Evolutionary conservation across 1,139 yeast species (phyloP).

Genomic region (Wickerhamomyces sp.): DNA sequence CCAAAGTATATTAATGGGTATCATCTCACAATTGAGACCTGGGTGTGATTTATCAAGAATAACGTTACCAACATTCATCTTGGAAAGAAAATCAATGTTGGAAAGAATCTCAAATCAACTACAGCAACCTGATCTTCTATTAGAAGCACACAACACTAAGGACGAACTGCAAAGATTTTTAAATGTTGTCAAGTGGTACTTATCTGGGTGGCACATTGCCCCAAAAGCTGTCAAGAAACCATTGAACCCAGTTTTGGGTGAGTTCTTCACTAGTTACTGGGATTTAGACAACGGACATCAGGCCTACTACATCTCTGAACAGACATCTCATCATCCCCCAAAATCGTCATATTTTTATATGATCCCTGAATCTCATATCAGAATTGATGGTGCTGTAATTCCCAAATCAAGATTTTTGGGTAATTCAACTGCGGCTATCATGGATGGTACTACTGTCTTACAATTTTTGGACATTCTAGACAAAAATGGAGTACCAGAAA

Average conservation of each 20-base stretch:
- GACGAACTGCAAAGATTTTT: slow-evolving; percentile 69
- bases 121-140: slow-evolving; percentile 71
- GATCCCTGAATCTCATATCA: slow-evolving; percentile 73
- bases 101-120: slow-evolving; percentile 91
- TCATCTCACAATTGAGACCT: slow-evolving; percentile 86
- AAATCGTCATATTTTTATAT: slow-evolving; percentile 88
- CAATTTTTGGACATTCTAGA: slow-evolving; percentile 61
- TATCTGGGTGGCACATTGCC: slow-evolving; percentile 96
- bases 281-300: slow-evolving; percentile 64
- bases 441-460: slow-evolving; percentile 85
- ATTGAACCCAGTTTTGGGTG: slow-evolving; percentile 90
- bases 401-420: slow-evolving; percentile 90
- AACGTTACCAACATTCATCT: slow-evolving; percentile 89
- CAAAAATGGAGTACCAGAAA: slow-evolving; percentile 45
- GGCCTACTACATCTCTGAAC: slow-evolving; percentile 87
- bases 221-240: slow-evolving; percentile 99
- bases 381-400: slow-evolving; percentile 83
- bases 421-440: slow-evolving; percentile 92
- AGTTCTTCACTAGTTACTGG: slow-evolving; percentile 88
- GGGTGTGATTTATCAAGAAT: slow-evolving; percentile 88
- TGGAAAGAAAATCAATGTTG: slow-evolving; percentile 93
- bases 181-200: slow-evolving; percentile 76
- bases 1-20: slow-evolving; percentile 78
- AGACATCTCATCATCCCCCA: slow-evolving; percentile 98
- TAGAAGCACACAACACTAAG: slow-evolving; percentile 56